Percentiles rank a stretch among this genome's conserved stretches.
Evolutionary conservation across 2,329 filamentous ascomycete species (phyloP).

Genomic region (Penicillium paneum): DNA sequence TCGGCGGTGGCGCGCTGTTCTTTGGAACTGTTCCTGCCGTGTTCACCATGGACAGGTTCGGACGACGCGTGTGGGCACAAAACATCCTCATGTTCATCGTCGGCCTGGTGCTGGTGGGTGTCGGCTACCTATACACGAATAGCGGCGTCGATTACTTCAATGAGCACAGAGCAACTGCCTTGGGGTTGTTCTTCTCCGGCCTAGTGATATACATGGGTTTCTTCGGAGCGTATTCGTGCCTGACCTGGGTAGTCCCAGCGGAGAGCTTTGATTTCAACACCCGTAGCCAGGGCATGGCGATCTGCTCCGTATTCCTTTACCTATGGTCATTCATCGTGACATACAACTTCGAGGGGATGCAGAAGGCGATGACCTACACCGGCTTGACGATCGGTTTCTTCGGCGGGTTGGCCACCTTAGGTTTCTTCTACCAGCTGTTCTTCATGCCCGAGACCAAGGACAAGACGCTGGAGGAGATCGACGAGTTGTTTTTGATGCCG

Average conservation of each 20-base stretch:
- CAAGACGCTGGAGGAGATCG: slow-evolving; percentile 28
- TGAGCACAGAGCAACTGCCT: neutral
- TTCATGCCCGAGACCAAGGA: slow-evolving; percentile 71
- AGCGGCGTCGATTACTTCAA: neutral
- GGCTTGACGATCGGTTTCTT: slow-evolving; percentile 65
- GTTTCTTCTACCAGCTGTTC: slow-evolving; percentile 65
- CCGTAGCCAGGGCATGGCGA: slow-evolving; percentile 66
- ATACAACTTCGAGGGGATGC: slow-evolving; percentile 68
- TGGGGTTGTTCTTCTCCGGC: neutral
- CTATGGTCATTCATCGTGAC: slow-evolving; percentile 65
- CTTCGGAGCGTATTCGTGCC: neutral
- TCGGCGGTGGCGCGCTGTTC: neutral
- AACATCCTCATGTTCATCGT: neutral
- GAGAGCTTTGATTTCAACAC: slow-evolving; percentile 1
- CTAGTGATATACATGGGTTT: neutral
- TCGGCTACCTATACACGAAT: neutral
- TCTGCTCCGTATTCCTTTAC: slow-evolving; percentile 61
- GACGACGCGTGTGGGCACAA: neutral
- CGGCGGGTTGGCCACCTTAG: slow-evolving; percentile 64
- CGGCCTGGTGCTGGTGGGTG: neutral
- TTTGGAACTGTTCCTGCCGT: neutral
- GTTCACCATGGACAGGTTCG: neutral
- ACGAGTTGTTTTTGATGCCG: slow-evolving; percentile 5
- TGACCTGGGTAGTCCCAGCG: slow-evolving; percentile 30
- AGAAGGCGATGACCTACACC: slow-evolving; percentile 58